phyloP scores from a whole-genome alignment of 140 eudicot genomes.

The Ambrosia hybrid region DNA sequence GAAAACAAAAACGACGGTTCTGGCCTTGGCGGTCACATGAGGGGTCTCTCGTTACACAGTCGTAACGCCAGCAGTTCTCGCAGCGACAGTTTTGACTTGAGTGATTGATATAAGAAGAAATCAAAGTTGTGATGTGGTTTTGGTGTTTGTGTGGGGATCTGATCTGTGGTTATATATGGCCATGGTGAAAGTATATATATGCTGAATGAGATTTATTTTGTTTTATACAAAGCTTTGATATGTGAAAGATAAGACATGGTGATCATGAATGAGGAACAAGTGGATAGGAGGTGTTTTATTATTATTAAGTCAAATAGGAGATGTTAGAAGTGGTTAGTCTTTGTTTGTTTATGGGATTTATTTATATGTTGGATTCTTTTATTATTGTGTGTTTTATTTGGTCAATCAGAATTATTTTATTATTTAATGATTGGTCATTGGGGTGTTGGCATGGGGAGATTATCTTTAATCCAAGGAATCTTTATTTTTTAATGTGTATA shows the following conservation, averaged over 20 bases:
- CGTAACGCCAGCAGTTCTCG: slow-evolving; percentile 78
- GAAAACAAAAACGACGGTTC: slow-evolving; percentile 67
- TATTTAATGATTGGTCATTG: slow-evolving; percentile 3
- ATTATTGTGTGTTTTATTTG: slow-evolving; percentile 31
- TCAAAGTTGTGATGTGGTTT: slow-evolving; percentile 16
- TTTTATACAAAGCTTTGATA: slow-evolving; percentile 34
- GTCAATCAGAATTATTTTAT: slow-evolving; percentile 15
- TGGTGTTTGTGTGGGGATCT: slow-evolving; percentile 23
- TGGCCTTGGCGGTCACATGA: slow-evolving; percentile 65
- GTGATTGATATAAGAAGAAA: slow-evolving; percentile 43
- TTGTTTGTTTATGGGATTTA: slow-evolving; percentile 34
- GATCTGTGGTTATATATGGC: slow-evolving; percentile 5
- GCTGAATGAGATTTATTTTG: slow-evolving; percentile 25
- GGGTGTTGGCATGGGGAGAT: slow-evolving; percentile 14
- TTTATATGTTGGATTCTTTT: slow-evolving; percentile 31
- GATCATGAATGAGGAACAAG: slow-evolving; percentile 13
- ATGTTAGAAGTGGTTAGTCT: slow-evolving; percentile 33
- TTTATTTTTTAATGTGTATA: not conserved
- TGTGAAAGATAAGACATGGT: no score
- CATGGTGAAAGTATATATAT: slow-evolving; percentile 38
- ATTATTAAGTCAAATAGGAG: slow-evolving; percentile 29
- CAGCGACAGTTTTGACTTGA: slow-evolving; percentile 61
- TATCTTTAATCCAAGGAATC: slow-evolving; percentile 7
- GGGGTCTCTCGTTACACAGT: slow-evolving; percentile 84
- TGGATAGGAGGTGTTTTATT: slow-evolving; percentile 26